Evolutionary conservation across 139 green algal genomes (phyloP).

Genomic region (Auxenochlorella pyrenoidosa): DNA sequence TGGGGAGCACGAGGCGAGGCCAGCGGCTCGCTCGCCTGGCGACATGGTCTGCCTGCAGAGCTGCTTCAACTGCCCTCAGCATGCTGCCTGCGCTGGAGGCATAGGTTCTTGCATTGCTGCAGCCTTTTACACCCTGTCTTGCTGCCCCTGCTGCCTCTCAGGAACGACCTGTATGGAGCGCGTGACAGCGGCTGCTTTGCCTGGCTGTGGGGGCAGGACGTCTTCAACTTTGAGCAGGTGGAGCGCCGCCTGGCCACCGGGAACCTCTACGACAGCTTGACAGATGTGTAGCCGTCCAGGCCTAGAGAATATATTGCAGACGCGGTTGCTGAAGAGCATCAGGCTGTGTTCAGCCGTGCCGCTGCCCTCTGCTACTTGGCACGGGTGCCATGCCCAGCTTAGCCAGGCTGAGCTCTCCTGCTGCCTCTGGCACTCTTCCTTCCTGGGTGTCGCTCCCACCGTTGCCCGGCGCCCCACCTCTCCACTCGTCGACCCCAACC

Average conservation of each 20-base stretch:
- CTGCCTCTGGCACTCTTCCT: too few relatives aligned
- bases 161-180: slow-evolving; percentile 91
- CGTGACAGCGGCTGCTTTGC: slow-evolving; percentile 82
- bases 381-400: too few relatives aligned
- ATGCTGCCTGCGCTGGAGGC: neutral
- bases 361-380: too few relatives aligned
- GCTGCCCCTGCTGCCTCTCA: slow-evolving; percentile 11
- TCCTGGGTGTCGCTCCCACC: too few relatives aligned
- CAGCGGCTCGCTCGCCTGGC: neutral
- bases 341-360: too few relatives aligned
- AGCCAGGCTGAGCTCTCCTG: too few relatives aligned
- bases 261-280: slow-evolving; percentile 3
- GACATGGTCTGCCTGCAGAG: neutral
- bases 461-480: too few relatives aligned
- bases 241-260: slow-evolving; percentile 29
- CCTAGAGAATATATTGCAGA: too few relatives aligned
- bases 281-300: neutral
- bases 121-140: neutral
- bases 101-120: neutral
- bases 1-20: neutral
- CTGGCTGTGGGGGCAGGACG: slow-evolving; percentile 88
- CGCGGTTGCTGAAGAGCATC: too few relatives aligned
- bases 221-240: slow-evolving; percentile 83
- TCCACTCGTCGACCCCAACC: too few relatives aligned
- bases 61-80: too few relatives aligned